Percentiles rank a stretch among this genome's conserved stretches.
Conservation (phyloP, 1,284 basidiomycete genomes). For the Ganoderma sinense region DNA sequence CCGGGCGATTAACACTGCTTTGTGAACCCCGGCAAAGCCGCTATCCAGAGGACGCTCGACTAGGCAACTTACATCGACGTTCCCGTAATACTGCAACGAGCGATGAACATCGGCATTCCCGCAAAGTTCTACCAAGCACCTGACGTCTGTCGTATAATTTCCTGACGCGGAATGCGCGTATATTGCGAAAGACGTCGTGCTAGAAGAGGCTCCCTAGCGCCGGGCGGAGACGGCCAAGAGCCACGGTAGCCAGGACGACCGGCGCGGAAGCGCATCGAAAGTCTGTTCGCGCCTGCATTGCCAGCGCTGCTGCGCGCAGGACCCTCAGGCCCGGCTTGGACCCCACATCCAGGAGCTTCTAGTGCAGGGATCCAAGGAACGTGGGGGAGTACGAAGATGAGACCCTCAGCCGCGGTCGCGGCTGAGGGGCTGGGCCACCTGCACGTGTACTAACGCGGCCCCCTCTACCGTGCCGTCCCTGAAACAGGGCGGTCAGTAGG, state of each 20-base stretch:
- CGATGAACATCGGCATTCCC: background rate
- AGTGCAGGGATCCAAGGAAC: constrained; percentile 10
- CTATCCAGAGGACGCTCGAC: background rate
- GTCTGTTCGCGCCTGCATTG: background rate
- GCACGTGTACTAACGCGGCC: background rate
- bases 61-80: background rate
- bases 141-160: background rate
- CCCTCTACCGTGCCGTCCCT: background rate
- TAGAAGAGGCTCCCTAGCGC: background rate
- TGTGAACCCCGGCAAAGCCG: background rate
- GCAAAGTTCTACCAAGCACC: background rate
- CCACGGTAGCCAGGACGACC: constrained; percentile 5
- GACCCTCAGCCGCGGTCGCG: background rate
- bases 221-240: background rate
- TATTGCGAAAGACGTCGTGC: background rate
- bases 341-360: constrained; percentile 16
- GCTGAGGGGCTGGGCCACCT: background rate
- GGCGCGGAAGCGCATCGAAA: background rate
- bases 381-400: background rate
- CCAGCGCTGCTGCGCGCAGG: background rate
- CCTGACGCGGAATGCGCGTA: background rate
- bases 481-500: background rate
- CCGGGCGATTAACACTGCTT: background rate
- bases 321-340: background rate
- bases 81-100: background rate